Evolutionary conservation across 2,329 filamentous ascomycete species (phyloP), one percentile per base, ranked within the genome.

Genomic region (Colletotrichum viniferum): DNA sequence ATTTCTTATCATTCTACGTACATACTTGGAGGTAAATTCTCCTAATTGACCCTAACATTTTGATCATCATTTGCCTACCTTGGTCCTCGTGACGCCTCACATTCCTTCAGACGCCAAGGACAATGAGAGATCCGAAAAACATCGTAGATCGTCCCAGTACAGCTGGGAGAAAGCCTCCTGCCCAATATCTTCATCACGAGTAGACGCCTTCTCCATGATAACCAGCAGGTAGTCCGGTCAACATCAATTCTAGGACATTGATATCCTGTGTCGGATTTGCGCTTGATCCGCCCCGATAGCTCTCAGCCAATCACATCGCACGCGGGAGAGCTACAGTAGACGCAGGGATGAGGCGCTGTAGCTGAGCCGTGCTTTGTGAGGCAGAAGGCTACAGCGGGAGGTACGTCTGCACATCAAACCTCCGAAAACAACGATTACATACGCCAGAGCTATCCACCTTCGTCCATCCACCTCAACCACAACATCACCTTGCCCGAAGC

Each of bases 371-470:
- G 73, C 55, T 72, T 14, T 43, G 52, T 43, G 61, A 74, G 69
- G 55, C 56, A 58, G 73, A 75, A 75, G 73, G 73, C 73, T 76
- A 48, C 73, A 76, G 73, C 48, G 73, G 58, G 58, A 76, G 69
- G 73, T 76, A 76, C 73, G 73, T 76, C 63, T 52, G 68, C 73
- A 73, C 73, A 21, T 65, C 56, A 58, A 69, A 72, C 69, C 69
- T 75, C 69, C 69, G 73, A 73, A 76, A 76, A 76, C 73, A 76
- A 76, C 73, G 58, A 76, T 73, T 73, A 69, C 61, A 74, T 71
- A 76, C 69, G 58, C 67, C 34, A 62, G n/a, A 76, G 63, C 73
- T 76, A 64, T 38, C 69, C 62, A 73, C 72, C 68, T 60, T n/a
- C 58, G 28, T n/a, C 58, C 26, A 28, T 7, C 56, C 68, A 43